phyloP scores from a whole-genome alignment of 805 yeast species.

The Starmerella stellata region DNA sequence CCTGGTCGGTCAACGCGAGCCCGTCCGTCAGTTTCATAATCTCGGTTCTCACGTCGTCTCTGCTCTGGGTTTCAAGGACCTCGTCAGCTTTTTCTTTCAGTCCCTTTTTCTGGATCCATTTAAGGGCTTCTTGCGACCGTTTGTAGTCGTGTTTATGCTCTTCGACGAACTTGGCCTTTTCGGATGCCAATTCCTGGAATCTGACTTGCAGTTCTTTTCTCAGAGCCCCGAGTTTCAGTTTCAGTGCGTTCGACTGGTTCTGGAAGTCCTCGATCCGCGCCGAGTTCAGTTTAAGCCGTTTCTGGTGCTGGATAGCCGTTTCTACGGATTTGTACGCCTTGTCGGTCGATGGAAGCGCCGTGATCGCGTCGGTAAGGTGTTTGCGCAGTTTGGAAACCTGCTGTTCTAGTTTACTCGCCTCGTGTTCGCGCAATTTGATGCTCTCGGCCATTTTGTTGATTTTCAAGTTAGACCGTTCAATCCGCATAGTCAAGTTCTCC shows the following conservation, averaged over 20 bases:
- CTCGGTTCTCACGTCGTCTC: neutral
- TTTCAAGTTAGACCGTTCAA: neutral
- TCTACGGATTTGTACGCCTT: neutral
- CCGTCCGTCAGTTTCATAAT: conserved; percentile 1
- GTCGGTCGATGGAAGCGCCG: neutral
- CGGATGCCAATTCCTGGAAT: neutral
- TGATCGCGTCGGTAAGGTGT: neutral
- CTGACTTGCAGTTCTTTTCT: neutral
- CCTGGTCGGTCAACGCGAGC: conserved; percentile 1
- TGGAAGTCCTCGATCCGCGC: neutral
- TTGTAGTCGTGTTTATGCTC: neutral
- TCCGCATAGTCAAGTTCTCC: neutral
- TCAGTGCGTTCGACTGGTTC: neutral
- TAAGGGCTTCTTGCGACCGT: neutral
- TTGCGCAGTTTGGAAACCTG: neutral
- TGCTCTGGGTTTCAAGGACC: neutral
- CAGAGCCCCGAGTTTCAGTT: neutral
- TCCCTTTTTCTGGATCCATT: neutral
- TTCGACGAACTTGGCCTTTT: neutral
- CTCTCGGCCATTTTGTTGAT: neutral
- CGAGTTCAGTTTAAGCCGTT: neutral
- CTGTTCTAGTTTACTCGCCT: neutral
- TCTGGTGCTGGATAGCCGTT: neutral
- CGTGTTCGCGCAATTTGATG: neutral
- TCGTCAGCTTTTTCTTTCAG: neutral